Conservation (phyloP, 257 asterid genomes). For the Prunella vulgaris region DNA sequence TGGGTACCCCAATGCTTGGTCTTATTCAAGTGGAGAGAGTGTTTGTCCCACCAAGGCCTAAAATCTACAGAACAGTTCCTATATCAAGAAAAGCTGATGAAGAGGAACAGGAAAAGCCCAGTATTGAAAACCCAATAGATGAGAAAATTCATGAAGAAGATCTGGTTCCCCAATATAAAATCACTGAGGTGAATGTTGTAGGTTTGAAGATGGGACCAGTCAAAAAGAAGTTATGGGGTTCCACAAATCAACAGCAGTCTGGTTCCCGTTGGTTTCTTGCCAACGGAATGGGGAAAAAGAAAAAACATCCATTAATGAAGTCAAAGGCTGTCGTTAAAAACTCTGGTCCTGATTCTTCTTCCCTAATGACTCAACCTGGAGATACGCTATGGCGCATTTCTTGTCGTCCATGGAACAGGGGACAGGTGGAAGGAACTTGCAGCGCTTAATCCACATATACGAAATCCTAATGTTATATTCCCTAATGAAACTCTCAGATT, state of each 20-base stretch:
- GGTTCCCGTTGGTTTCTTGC: slow-evolving; percentile 98
- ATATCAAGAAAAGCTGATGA: slow-evolving; percentile 29
- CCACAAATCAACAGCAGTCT: slow-evolving; percentile 60
- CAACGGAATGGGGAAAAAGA: slow-evolving; percentile 98
- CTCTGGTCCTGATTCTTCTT: slow-evolving; percentile 33
- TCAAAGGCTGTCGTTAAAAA: slow-evolving; percentile 40
- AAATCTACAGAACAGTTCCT: slow-evolving; percentile 52
- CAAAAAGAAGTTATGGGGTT: slow-evolving; percentile 85
- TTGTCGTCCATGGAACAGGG: slow-evolving; percentile 53
- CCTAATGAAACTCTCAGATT: slow-evolving; percentile 46
- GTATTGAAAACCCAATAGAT: slow-evolving; percentile 32
- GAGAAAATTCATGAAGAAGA: slow-evolving; percentile 42
- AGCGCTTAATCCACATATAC: slow-evolving; percentile 49
- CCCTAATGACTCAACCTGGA: slow-evolving; percentile 43
- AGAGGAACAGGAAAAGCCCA: slow-evolving; percentile 38
- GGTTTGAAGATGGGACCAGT: slow-evolving; percentile 59
- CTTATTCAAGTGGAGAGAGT: slow-evolving; percentile 91
- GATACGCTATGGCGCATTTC: slow-evolving; percentile 89
- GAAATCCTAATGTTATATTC: slow-evolving; percentile 55
- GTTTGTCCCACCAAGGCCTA: slow-evolving; percentile 75
- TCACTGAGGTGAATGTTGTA: slow-evolving; percentile 75
- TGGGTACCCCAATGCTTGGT: slow-evolving; percentile 94
- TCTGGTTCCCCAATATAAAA: slow-evolving; percentile 58
- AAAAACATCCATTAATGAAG: slow-evolving; percentile 78
- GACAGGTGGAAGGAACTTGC: slow-evolving; percentile 50